Evolutionary conservation across 1,284 basidiomycete genomes (phyloP).

Genomic region (Heimioporus retisporus): DNA sequence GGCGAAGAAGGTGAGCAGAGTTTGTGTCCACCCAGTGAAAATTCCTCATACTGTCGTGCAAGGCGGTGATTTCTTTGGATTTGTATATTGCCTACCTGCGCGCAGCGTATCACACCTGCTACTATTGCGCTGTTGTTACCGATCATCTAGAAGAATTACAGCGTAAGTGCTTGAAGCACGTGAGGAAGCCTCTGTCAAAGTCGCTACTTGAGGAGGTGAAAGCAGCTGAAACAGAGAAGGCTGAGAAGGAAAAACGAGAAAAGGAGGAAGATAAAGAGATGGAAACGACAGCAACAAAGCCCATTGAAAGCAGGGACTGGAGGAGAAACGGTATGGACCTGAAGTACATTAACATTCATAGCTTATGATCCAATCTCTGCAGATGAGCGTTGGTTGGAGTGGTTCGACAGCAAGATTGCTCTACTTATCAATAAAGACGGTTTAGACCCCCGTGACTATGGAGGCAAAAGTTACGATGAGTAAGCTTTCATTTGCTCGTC

Average conservation of each 20-base stretch:
- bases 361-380: constrained; percentile 27
- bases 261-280: constrained; percentile 47
- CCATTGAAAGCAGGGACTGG: constrained; percentile 65
- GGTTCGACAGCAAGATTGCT: constrained; percentile 86
- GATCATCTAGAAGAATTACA: constrained; percentile 95
- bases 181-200: constrained; percentile 78
- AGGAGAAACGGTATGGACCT: constrained; percentile 70
- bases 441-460: constrained; percentile 88
- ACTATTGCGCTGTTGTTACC: constrained; percentile 93
- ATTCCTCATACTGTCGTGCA: constrained; percentile 31
- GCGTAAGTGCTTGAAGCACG: constrained; percentile 93
- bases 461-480: constrained; percentile 92
- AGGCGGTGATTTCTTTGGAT: constrained; percentile 84
- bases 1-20: constrained; percentile 69
- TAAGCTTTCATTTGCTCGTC: constrained; percentile 53
- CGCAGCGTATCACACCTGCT: constrained; percentile 90
- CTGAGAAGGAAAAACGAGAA: constrained; percentile 49
- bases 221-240: constrained; percentile 55
- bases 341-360: constrained; percentile 16
- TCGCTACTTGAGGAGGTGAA: constrained; percentile 66
- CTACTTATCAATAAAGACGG: constrained; percentile 79
- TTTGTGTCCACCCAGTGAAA: constrained; percentile 22
- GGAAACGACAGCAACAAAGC: constrained; percentile 29
- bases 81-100: constrained; percentile 89
- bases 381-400: constrained; percentile 92